Conservation (phyloP, 306 rosid genomes). For the Begonia loranthoides region DNA sequence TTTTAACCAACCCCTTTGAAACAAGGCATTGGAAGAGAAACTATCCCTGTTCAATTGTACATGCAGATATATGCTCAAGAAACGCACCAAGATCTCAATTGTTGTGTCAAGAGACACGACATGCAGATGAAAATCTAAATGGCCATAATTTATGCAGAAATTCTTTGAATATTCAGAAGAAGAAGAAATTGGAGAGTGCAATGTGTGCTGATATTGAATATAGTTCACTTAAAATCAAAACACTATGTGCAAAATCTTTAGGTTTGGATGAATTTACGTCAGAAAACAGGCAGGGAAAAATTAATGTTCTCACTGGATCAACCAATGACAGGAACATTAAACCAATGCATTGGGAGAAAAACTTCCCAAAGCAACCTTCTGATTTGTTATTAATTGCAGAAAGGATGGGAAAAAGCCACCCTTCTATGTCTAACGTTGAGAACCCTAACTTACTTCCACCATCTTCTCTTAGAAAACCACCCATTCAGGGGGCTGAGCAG, state of each 20-base stretch:
- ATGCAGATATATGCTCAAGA: conserved; percentile 12
- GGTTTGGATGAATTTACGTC: conserved; percentile 15
- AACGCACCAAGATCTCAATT: conserved; percentile 21
- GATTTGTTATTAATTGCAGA: conserved; percentile 13
- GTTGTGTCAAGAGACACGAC: conserved; percentile 25
- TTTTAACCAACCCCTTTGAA: conserved; percentile 21
- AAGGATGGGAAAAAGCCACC: background rate
- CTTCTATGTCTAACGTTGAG: conserved; percentile 7
- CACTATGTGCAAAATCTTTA: conserved; percentile 8
- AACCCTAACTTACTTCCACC: conserved; percentile 9
- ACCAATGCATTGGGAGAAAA: conserved; percentile 17
- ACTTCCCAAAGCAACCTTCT: conserved; percentile 15
- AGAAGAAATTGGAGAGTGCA: conserved; percentile 30
- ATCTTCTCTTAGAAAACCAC: conserved; percentile 6
- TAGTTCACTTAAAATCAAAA: conserved; percentile 17
- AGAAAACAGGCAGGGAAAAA: conserved; percentile 10
- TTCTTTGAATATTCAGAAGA: conserved; percentile 23
- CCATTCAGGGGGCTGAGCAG: conserved; percentile 13
- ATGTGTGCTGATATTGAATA: conserved; percentile 16
- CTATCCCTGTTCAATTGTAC: conserved; percentile 17
- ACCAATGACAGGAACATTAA: conserved; percentile 17
- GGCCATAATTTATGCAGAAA: conserved; percentile 15
- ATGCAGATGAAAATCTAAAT: conserved; percentile 21
- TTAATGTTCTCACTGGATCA: conserved; percentile 19
- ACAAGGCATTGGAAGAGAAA: conserved; percentile 39